These are phyloP conservation scores for Mycosphaerella arachidis DNA, from an alignment of 2,329 filamentous ascomycete species.

Conservation along the genomic window DNA sequence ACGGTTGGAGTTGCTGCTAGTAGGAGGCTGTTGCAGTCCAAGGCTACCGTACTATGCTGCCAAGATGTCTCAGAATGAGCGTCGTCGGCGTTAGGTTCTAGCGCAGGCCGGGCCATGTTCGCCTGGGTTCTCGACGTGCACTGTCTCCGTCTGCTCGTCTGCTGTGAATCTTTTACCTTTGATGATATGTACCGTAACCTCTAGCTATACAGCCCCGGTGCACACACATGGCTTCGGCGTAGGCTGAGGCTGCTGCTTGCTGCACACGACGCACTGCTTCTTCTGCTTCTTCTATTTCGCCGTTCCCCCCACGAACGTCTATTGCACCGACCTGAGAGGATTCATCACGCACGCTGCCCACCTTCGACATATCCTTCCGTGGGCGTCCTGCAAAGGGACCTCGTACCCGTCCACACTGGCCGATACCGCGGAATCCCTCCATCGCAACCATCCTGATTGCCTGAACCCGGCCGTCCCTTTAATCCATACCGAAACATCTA, in stretches of 20 bases:
- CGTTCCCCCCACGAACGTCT: background rate
- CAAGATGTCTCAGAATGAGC: background rate
- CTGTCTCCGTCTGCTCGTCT: no score
- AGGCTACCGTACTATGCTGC: background rate
- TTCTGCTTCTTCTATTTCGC: background rate
- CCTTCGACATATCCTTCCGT: background rate
- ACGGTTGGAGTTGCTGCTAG: background rate
- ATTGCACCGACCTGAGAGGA: background rate
- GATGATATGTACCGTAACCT: background rate
- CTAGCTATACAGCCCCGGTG: background rate
- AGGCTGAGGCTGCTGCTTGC: background rate
- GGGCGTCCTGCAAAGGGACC: background rate
- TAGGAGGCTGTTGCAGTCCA: background rate
- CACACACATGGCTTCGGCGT: background rate
- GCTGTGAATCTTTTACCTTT: background rate
- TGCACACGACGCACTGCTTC: background rate
- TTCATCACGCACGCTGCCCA: no score
- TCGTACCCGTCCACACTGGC: background rate
- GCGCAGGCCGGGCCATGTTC: background rate
- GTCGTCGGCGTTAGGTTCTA: background rate
- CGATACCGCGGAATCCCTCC: background rate
- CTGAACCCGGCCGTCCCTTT: constrained; percentile 1
- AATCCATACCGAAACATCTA: constrained; percentile 3
- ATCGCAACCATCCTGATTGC: background rate
- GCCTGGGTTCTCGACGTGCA: background rate